Conservation (phyloP, 768 basidiomycete genomes). For the Podaxis sp. region DNA sequence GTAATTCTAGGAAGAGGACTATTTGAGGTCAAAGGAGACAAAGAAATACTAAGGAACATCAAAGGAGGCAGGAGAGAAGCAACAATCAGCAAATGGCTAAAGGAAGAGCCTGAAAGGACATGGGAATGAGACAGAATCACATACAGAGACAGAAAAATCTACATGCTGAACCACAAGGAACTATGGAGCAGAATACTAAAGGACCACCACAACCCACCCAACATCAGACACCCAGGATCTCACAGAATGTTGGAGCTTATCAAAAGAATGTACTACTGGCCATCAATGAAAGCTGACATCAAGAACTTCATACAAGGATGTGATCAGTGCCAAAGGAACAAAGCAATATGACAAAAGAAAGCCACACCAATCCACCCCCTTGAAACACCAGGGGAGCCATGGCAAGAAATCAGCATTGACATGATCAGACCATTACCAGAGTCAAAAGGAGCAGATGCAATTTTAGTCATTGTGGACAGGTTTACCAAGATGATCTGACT, state of each 20-base stretch:
- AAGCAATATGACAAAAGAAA: neutral
- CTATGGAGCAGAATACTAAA: neutral
- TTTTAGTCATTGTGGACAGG: too few species aligned
- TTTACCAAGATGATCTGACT: too few species aligned
- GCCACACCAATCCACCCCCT: neutral
- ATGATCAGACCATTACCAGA: too few species aligned
- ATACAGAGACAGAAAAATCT: neutral
- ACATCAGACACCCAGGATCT: too few species aligned
- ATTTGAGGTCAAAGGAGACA: neutral
- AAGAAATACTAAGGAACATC: neutral
- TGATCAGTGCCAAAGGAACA: neutral
- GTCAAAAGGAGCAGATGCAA: too few species aligned
- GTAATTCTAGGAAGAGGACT: too few species aligned
- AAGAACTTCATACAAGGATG: neutral
- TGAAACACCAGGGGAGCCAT: neutral
- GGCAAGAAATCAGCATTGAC: slow-evolving; percentile 1
- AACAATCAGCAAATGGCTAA: neutral
- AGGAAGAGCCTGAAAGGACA: neutral
- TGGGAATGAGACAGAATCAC: neutral
- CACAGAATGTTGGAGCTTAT: neutral
- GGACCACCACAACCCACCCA: neutral
- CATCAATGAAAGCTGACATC: too few species aligned
- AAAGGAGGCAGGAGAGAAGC: too few species aligned
- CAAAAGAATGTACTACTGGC: too few species aligned
- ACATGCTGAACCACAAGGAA: neutral